phyloP scores from a whole-genome alignment of 805 yeast species.

The Kazachstania taianensis region DNA sequence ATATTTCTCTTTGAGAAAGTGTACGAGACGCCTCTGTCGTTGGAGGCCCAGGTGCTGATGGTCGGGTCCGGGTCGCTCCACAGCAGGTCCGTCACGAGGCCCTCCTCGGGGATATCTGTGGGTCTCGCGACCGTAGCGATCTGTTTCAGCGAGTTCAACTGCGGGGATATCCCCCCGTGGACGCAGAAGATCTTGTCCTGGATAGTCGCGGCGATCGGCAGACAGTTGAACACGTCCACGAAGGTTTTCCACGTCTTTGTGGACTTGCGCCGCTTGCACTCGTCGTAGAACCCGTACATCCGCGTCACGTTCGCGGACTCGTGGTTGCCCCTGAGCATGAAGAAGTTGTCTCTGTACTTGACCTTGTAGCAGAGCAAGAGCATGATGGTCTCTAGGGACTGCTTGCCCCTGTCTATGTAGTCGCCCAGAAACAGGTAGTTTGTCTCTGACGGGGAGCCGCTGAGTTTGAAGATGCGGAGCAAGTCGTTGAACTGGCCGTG shows the following conservation, averaged over 20 bases:
- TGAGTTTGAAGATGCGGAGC: conserved; percentile 79
- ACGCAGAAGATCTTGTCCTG: conserved; percentile 89
- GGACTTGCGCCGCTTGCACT: conserved; percentile 86
- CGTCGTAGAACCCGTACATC: conserved; percentile 96
- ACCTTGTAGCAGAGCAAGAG: conserved; percentile 85
- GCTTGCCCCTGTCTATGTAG: conserved; percentile 96
- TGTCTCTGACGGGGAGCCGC: conserved; percentile 92
- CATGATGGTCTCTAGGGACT: conserved; percentile 84
- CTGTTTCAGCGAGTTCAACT: conserved; percentile 48
- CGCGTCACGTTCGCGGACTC: conserved; percentile 95
- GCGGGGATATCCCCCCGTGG: conserved; percentile 78
- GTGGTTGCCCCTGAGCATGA: conserved; percentile 88
- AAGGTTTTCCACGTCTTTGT: conserved; percentile 89
- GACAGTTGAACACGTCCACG: conserved; percentile 87
- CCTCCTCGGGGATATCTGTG: conserved; percentile 74
- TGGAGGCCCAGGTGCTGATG: conserved; percentile 55
- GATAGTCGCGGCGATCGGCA: conserved; percentile 91
- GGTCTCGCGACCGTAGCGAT: conserved; percentile 60
- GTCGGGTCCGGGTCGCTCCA: conserved; percentile 74
- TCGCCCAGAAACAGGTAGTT: conserved; percentile 91
- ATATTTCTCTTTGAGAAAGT: conserved; percentile 66
- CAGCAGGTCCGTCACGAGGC: conserved; percentile 62
- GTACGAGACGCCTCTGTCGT: conserved; percentile 76
- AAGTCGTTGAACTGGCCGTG: conserved; percentile 95
- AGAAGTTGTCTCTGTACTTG: conserved; percentile 92